Conservation (phyloP, 495 filamentous ascomycete species). For the Daldinia concentrica region DNA sequence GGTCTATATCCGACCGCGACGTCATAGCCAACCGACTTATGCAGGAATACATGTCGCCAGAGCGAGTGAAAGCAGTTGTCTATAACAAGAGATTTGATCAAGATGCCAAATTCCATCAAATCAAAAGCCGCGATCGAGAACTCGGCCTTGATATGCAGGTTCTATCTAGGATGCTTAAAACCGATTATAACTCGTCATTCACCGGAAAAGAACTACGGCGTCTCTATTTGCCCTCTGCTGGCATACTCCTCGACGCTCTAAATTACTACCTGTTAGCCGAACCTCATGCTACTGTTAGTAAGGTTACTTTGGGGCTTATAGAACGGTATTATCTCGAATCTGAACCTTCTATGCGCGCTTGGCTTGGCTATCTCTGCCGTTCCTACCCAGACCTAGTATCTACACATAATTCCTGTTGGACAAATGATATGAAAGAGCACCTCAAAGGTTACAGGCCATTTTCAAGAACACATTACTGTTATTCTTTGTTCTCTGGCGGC, state of each 20-base stretch:
- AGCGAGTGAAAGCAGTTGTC: constrained; percentile 17
- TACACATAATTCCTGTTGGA: constrained; percentile 22
- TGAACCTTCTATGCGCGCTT: constrained; percentile 38
- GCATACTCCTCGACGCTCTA: background rate
- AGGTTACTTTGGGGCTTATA: constrained; percentile 40
- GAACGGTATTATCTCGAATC: constrained; percentile 48
- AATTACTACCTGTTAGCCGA: background rate
- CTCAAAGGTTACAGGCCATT: constrained; percentile 16
- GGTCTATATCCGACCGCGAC: constrained; percentile 45
- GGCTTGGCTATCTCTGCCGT: constrained; percentile 22
- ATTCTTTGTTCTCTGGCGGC: constrained; percentile 38
- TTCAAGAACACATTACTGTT: constrained; percentile 13
- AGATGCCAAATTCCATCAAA: constrained; percentile 9
- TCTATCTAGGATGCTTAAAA: constrained; percentile 39
- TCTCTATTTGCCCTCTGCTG: background rate
- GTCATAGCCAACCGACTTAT: constrained; percentile 51
- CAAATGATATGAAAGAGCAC: constrained; percentile 34
- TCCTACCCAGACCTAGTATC: background rate
- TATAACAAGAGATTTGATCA: constrained; percentile 20
- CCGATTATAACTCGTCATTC: constrained; percentile 26
- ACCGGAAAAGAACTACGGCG: background rate
- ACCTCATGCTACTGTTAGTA: constrained; percentile 5
- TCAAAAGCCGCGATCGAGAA: constrained; percentile 34
- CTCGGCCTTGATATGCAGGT: constrained; percentile 45
- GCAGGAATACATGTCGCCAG: constrained; percentile 46